Percentiles rank a stretch among this genome's conserved stretches.
These are phyloP conservation scores for Pezicula neosporulosa DNA, from an alignment of 2,329 filamentous ascomycete species.

Conservation along the genomic window DNA sequence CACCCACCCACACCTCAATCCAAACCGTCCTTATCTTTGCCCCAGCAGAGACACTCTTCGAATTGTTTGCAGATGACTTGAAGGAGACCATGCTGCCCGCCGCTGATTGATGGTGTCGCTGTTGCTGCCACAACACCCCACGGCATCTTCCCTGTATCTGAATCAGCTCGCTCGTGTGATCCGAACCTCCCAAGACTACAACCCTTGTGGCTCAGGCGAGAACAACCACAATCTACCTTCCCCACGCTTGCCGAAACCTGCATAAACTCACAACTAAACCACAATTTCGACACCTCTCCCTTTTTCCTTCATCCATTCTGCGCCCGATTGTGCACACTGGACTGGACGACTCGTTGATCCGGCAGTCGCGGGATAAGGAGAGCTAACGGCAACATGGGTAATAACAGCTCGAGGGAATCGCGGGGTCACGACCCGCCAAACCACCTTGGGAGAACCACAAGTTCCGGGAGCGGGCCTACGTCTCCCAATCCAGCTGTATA, in stretches of 20 bases:
- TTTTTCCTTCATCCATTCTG: slow-evolving; percentile 4
- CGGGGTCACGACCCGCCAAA: slow-evolving; percentile 22
- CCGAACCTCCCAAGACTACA: slow-evolving; percentile 1
- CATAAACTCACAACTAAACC: slow-evolving; percentile 19
- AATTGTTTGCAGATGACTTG: slow-evolving; percentile 14
- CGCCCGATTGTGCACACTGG: slow-evolving; percentile 22
- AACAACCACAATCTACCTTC: slow-evolving; percentile 7
- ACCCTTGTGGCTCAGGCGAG: slow-evolving; percentile 5
- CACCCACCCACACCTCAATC: not conserved
- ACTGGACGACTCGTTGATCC: not conserved
- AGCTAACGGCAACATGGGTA: slow-evolving; percentile 24
- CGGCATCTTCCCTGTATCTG: slow-evolving; percentile 10
- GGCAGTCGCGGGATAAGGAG: slow-evolving; percentile 16
- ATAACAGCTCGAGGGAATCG: slow-evolving; percentile 24
- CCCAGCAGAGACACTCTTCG: not conserved
- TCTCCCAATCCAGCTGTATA: slow-evolving; percentile 20
- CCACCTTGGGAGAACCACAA: slow-evolving; percentile 6
- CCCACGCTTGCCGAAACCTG: slow-evolving; percentile 23
- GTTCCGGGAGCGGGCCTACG: slow-evolving; percentile 15
- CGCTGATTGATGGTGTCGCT: slow-evolving; percentile 14
- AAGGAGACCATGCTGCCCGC: slow-evolving; percentile 14
- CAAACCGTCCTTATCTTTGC: not conserved
- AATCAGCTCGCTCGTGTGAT: slow-evolving; percentile 19
- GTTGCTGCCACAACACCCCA: slow-evolving; percentile 1
- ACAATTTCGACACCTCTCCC: slow-evolving; percentile 5